phyloP scores from a whole-genome alignment of 129 eudicot species.

The Pseudognaphalium luteoalbum region DNA sequence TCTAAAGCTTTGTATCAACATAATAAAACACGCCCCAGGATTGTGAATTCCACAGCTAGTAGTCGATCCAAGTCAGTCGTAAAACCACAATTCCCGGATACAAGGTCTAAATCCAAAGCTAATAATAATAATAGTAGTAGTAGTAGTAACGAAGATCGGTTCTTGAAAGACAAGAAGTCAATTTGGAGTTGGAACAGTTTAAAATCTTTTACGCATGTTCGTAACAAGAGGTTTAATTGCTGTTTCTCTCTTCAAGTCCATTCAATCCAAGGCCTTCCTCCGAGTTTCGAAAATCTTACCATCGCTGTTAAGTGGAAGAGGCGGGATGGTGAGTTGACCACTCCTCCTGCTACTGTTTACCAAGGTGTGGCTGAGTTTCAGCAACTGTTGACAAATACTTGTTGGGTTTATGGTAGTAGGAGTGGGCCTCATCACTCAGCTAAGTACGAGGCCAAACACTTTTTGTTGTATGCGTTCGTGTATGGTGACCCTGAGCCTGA shows the following conservation, averaged over 20 bases:
- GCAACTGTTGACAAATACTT: constrained; percentile 52
- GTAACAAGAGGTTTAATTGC: constrained; percentile 69
- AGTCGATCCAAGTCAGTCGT: constrained; percentile 50
- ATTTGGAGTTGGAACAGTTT: constrained; percentile 92
- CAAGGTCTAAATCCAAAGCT: constrained; percentile 40
- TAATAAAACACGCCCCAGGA: constrained; percentile 31
- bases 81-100: constrained; percentile 36
- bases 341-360: constrained; percentile 54
- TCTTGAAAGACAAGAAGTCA: constrained; percentile 66
- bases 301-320: constrained; percentile 84
- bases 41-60: constrained; percentile 40
- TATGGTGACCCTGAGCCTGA: constrained; percentile 57
- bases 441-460: constrained; percentile 86
- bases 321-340: constrained; percentile 61
- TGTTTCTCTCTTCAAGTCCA: constrained; percentile 85
- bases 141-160: constrained; percentile 41
- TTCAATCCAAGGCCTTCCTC: constrained; percentile 65
- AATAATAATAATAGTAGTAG: no score
- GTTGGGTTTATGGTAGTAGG: constrained; percentile 75
- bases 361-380: constrained; percentile 75
- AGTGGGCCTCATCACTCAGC: constrained; percentile 81
- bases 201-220: constrained; percentile 61
- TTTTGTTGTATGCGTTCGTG: constrained; percentile 65
- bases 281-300: constrained; percentile 42
- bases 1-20: constrained; percentile 56